Conservation (phyloP, 139 green algal genomes). For the Monoraphidium neglectum region DNA sequence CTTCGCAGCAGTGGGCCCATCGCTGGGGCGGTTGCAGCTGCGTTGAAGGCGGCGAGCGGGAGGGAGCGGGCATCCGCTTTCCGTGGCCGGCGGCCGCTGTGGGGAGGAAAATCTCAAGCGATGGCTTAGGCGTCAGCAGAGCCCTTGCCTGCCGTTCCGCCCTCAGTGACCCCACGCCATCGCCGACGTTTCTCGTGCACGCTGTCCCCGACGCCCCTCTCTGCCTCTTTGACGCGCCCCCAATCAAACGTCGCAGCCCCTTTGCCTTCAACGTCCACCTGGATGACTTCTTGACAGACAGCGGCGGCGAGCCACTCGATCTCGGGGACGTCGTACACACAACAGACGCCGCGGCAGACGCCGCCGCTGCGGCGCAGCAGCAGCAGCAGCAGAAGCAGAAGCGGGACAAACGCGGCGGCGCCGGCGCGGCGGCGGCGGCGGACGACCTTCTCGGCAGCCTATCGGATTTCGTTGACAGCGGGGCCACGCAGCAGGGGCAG, state of each 20-base stretch:
- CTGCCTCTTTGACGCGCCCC: too few relatives aligned
- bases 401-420: not conserved
- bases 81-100: too few relatives aligned
- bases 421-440: not conserved
- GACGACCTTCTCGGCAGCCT: not conserved
- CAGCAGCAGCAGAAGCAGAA: conserved; percentile 22
- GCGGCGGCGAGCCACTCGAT: conserved; percentile 27
- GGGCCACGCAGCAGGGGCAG: not conserved
- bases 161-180: too few relatives aligned
- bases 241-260: not conserved
- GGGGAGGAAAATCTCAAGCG: too few relatives aligned
- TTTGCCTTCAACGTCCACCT: conserved; percentile 38
- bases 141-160: too few relatives aligned
- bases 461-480: conserved; percentile 19
- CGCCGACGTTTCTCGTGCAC: too few relatives aligned
- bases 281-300: conserved; percentile 35
- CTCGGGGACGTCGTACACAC: conserved; percentile 14
- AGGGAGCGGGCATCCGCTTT: too few relatives aligned
- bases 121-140: too few relatives aligned
- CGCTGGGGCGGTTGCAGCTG: too few relatives aligned
- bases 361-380: conserved; percentile 11
- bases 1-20: too few relatives aligned
- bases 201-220: too few relatives aligned
- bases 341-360: conserved; percentile 7
- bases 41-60: not conserved